A percentile compares a stretch with the other conserved stretches of the same genome.
phyloP scores from a whole-genome alignment of 2,329 filamentous ascomycete species.

The Myriangium duriaei region DNA sequence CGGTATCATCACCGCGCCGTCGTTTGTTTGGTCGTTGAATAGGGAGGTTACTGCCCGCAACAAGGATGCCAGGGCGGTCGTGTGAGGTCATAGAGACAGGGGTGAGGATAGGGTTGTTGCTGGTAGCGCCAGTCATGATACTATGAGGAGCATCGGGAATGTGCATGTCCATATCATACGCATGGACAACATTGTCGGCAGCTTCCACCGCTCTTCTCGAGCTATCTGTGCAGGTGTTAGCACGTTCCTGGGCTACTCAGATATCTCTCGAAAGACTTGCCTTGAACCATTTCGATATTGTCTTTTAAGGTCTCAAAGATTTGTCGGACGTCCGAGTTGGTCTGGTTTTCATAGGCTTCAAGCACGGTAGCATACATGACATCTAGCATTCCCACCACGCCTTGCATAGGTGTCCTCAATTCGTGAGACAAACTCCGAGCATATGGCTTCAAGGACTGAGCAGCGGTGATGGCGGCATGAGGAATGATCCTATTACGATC shows the following conservation, averaged over 20 bases:
- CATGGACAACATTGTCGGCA: conserved; percentile 63
- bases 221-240: conserved; percentile 40
- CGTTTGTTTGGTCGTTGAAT: conserved; percentile 31
- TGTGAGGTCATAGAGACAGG: conserved; percentile 15
- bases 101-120: not conserved
- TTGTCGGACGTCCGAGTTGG: conserved; percentile 37
- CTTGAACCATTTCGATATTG: conserved; percentile 60
- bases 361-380: conserved; percentile 63
- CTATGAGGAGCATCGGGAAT: conserved; percentile 49
- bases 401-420: conserved; percentile 61
- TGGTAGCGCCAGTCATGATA: conserved; percentile 15
- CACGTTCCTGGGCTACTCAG: not conserved
- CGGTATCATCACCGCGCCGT: conserved; percentile 25
- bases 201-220: conserved; percentile 60
- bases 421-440: conserved; percentile 62
- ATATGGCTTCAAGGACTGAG: conserved; percentile 57
- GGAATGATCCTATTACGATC: conserved; percentile 35
- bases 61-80: conserved; percentile 31
- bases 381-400: conserved; percentile 63
- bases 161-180: conserved; percentile 64
- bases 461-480: conserved; percentile 43
- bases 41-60: conserved; percentile 30
- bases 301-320: conserved; percentile 52
- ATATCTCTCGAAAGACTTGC: no score
- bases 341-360: conserved; percentile 47